A percentile compares a stretch with the other conserved stretches of the same genome.
These are phyloP conservation scores for Scutellaria baicalensis DNA, from an alignment of 257 asterid species.

Conservation along the genomic window DNA sequence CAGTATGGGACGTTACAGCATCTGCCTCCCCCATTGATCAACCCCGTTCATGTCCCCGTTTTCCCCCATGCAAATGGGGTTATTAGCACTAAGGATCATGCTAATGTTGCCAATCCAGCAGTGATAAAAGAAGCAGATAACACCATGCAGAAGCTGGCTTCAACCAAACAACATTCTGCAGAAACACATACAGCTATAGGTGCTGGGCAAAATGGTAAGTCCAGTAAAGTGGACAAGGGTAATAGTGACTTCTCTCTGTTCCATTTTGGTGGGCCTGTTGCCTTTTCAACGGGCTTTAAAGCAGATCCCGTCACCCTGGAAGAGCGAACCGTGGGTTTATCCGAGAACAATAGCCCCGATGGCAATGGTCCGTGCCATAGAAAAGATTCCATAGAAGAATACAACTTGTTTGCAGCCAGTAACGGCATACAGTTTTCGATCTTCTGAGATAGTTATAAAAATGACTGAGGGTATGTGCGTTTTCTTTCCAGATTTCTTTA, in stretches of 20 bases:
- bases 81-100: slow-evolving; percentile 30
- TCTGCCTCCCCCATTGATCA: slow-evolving; percentile 43
- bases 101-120: slow-evolving; percentile 23
- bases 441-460: slow-evolving; percentile 45
- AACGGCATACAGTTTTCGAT: slow-evolving; percentile 78
- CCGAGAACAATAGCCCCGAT: slow-evolving; percentile 23
- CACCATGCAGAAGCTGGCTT: slow-evolving; percentile 20
- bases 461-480: slow-evolving; percentile 18
- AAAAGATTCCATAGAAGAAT: slow-evolving; percentile 67
- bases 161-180: slow-evolving; percentile 22
- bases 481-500: slow-evolving; percentile 19
- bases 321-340: slow-evolving; percentile 23
- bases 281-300: slow-evolving; percentile 55
- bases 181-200: slow-evolving; percentile 30
- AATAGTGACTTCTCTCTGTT: slow-evolving; percentile 80
- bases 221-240: slow-evolving; percentile 30
- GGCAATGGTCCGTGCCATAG: slow-evolving; percentile 35
- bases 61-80: slow-evolving; percentile 52
- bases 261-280: slow-evolving; percentile 90
- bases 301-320: slow-evolving; percentile 38
- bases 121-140: slow-evolving; percentile 18
- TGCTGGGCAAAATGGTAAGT: slow-evolving; percentile 27
- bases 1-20: slow-evolving; percentile 66
- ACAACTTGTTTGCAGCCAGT: slow-evolving; percentile 80
- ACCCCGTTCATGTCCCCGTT: slow-evolving; percentile 47